A percentile compares a stretch with the other conserved stretches of the same genome.
phyloP scores from a whole-genome alignment of 2,329 filamentous ascomycete genomes.

The Pseudocercospora macadamiae region DNA sequence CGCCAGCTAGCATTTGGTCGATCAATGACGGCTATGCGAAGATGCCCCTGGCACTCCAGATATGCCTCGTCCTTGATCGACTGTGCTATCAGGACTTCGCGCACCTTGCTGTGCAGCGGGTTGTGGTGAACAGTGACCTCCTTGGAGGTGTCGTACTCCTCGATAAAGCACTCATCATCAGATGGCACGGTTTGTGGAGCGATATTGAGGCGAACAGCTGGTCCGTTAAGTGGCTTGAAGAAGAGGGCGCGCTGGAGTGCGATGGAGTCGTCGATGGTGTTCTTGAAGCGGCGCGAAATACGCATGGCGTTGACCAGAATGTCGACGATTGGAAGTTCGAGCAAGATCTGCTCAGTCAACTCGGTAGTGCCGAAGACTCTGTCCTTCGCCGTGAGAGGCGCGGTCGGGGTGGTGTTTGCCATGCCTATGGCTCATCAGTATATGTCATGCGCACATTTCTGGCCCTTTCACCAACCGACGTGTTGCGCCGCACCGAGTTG shows the following conservation, averaged over 20 bases:
- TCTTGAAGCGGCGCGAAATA: constrained; percentile 12
- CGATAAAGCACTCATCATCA: too few species aligned
- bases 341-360: constrained; percentile 15
- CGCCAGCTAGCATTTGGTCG: too few species aligned
- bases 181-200: too few species aligned
- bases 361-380: constrained; percentile 12
- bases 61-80: too few species aligned
- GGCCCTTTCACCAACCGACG: too few species aligned
- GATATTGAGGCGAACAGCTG: neutral
- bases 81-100: neutral
- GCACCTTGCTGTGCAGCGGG: neutral
- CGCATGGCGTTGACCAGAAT: constrained; percentile 8
- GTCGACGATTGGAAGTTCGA: constrained; percentile 15
- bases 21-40: too few species aligned
- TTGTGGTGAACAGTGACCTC: neutral
- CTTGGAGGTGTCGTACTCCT: too few species aligned
- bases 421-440: too few species aligned
- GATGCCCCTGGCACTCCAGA: too few species aligned
- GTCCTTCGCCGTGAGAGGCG: neutral
- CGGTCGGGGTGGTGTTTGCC: neutral
- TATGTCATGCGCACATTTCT: too few species aligned
- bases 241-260: constrained; percentile 21
- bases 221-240: constrained; percentile 7
- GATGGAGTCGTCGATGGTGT: constrained; percentile 4
- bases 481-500: too few species aligned